These are phyloP conservation scores for Colletotrichum agaves DNA, from an alignment of 2,329 filamentous ascomycete species.

Conservation along the genomic window DNA sequence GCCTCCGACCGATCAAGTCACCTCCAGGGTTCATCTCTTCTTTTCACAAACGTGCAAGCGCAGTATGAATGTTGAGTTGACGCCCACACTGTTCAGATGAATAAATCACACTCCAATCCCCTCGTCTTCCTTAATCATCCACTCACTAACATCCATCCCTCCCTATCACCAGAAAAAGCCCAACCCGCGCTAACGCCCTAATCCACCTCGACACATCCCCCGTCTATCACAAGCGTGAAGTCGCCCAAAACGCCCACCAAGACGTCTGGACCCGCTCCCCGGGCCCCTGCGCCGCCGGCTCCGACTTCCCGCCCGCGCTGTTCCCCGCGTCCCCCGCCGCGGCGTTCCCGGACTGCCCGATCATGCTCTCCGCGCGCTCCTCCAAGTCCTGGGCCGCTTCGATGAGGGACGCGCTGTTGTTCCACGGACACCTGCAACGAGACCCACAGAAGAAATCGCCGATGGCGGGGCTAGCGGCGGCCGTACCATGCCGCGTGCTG, in stretches of 20 bases:
- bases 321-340: conserved; percentile 68
- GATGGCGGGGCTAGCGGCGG: conserved; percentile 41
- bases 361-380: conserved; percentile 68
- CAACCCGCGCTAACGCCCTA: conserved; percentile 47
- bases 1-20: no score
- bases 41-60: no score
- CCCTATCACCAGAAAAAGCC: no score
- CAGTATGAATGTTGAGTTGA: no score
- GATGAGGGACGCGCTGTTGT: conserved; percentile 46
- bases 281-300: conserved; percentile 41
- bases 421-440: conserved; percentile 39
- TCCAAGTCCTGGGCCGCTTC: conserved; percentile 68
- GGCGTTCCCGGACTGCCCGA: conserved; percentile 71
- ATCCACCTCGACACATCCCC: conserved; percentile 44
- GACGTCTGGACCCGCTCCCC: conserved; percentile 49
- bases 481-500: conserved; percentile 45
- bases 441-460: conserved; percentile 35
- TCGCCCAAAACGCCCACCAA: conserved; percentile 46
- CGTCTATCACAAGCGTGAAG: conserved; percentile 49
- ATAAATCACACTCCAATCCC: no score
- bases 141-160: no score
- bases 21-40: no score
- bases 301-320: conserved; percentile 47
- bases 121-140: no score
- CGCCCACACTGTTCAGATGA: no score